Conservation (phyloP, 768 basidiomycete species). For the Russula compacta region DNA sequence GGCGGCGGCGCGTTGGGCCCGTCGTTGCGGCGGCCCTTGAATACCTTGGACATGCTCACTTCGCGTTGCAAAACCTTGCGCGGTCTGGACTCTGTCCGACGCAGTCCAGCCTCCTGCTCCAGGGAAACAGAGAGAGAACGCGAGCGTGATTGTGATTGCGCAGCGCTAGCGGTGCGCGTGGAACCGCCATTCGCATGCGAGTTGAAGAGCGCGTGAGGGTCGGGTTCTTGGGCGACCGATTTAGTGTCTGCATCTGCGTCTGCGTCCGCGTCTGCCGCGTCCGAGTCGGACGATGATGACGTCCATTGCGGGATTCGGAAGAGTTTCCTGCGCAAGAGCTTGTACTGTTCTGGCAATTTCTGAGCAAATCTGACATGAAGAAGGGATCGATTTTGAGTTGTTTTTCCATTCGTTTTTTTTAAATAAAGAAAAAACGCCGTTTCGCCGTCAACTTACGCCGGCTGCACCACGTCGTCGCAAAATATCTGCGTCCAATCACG, state of each 20-base stretch:
- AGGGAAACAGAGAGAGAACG: constrained; percentile 53
- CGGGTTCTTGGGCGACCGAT: neutral
- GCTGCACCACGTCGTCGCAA: constrained; percentile 57
- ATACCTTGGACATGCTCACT: constrained; percentile 67
- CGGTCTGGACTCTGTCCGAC: constrained; percentile 26
- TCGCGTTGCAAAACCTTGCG: constrained; percentile 58
- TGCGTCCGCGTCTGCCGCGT: constrained; percentile 1
- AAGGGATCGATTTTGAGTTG: neutral
- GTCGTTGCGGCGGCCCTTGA: constrained; percentile 38
- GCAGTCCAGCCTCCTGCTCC: constrained; percentile 46
- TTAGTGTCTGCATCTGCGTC: neutral
- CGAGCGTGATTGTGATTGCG: constrained; percentile 21
- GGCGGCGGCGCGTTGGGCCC: constrained; percentile 11
- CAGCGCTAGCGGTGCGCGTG: neutral
- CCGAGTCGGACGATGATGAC: neutral
- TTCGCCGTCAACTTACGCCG: constrained; percentile 38
- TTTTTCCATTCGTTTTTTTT: neutral
- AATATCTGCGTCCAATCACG: constrained; percentile 71
- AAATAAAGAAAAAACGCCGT: no score
- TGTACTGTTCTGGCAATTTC: constrained; percentile 10
- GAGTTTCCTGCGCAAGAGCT: constrained; percentile 20
- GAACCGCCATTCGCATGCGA: neutral
- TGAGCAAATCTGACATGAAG: neutral
- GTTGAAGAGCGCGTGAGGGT: neutral
- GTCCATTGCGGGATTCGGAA: constrained; percentile 19